Percentiles rank a stretch among this genome's conserved stretches.
These are phyloP conservation scores for Coniochaeta pulveracea DNA, from an alignment of 2,329 filamentous ascomycete species.

Conservation along the genomic window DNA sequence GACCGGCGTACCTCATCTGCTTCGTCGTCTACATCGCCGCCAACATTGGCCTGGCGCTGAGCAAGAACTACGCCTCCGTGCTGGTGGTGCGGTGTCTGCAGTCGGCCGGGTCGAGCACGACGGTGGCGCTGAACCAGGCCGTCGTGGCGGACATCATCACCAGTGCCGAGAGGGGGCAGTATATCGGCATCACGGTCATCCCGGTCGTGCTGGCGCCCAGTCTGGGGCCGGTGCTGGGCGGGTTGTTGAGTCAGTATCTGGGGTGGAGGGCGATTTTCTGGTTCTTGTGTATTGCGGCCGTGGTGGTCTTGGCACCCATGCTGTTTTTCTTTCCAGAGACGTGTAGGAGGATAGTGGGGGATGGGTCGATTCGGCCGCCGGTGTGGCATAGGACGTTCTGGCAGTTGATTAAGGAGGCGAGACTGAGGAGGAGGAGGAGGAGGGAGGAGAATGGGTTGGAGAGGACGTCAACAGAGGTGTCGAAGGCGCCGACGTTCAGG, in stretches of 20 bases:
- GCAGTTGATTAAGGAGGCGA: constrained; percentile 13
- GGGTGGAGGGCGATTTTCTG: constrained; percentile 42
- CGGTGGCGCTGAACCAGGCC: constrained; percentile 43
- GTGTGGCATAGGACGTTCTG: constrained; percentile 14
- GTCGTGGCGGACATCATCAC: constrained; percentile 55
- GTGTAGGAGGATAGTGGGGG: constrained; percentile 28
- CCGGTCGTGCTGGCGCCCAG: constrained; percentile 31
- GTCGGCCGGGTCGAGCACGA: constrained; percentile 45
- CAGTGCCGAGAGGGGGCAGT: constrained; percentile 47
- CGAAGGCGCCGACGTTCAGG: constrained; percentile 27
- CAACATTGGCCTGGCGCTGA: constrained; percentile 40
- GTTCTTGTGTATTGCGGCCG: constrained; percentile 30
- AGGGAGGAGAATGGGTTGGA: background rate
- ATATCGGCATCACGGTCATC: constrained; percentile 40
- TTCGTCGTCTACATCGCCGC: constrained; percentile 41
- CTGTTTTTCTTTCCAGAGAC: constrained; percentile 33
- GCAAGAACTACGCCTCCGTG: constrained; percentile 35
- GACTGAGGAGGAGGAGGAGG: background rate
- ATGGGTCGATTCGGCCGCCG: constrained; percentile 26
- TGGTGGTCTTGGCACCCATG: constrained; percentile 21
- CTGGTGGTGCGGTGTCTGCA: constrained; percentile 45
- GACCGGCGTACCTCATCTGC: constrained; percentile 40
- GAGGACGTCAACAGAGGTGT: constrained; percentile 18
- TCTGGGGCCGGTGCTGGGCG: constrained; percentile 35
- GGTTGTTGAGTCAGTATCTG: constrained; percentile 31